phyloP scores from a whole-genome alignment of 2,329 filamentous ascomycete genomes.

The Botrytis porri region DNA sequence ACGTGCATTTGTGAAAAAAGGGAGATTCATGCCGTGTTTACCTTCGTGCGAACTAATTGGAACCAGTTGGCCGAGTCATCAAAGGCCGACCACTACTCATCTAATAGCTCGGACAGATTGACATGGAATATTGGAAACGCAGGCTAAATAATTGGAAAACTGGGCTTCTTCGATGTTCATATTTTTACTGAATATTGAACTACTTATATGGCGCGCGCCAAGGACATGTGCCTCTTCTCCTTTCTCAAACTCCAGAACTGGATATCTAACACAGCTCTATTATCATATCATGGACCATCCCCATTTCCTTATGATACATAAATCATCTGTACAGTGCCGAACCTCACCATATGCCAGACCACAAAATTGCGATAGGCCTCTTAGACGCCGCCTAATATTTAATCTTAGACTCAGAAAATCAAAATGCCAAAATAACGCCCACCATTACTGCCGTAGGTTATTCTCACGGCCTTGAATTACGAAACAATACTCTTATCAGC shows the following conservation, averaged over 20 bases:
- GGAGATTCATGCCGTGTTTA: not conserved
- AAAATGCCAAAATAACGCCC: not conserved
- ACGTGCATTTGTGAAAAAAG: not conserved
- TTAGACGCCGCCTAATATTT: conserved; percentile 1
- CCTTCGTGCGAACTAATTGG: not conserved
- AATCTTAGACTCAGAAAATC: not conserved
- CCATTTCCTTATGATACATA: not conserved
- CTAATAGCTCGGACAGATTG: not conserved
- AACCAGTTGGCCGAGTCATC: not conserved
- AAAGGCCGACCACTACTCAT: not conserved
- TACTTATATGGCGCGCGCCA: not conserved
- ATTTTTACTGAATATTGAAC: not conserved
- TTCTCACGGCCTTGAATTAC: not conserved
- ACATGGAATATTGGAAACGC: not conserved
- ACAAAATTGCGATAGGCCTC: not conserved
- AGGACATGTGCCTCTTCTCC: not conserved
- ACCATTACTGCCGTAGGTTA: not conserved
- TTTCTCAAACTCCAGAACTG: conserved; percentile 2
- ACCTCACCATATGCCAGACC: not conserved
- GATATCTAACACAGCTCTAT: conserved; percentile 10
- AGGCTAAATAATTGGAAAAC: not conserved
- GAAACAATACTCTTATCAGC: not conserved
- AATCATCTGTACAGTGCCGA: conserved; percentile 2
- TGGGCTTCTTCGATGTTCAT: not conserved
- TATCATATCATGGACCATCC: conserved; percentile 1